These are phyloP conservation scores for Camelina neglecta DNA, from an alignment of 345 rosid species.

Conservation along the genomic window DNA sequence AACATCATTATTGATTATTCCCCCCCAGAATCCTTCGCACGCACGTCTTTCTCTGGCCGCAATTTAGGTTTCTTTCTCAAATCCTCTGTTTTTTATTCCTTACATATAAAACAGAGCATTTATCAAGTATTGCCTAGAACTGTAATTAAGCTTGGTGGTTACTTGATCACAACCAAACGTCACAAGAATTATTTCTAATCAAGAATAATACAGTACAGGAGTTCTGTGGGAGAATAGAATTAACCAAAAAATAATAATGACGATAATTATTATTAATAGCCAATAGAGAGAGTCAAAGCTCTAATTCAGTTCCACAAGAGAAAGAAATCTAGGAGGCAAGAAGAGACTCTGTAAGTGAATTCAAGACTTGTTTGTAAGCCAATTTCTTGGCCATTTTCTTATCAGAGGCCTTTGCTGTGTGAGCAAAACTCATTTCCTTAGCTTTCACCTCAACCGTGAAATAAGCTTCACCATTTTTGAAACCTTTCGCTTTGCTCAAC, in stretches of 20 bases:
- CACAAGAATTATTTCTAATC: constrained; percentile 52
- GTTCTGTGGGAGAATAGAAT: too few species aligned
- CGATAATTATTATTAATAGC: neutral
- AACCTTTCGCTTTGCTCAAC: constrained; percentile 24
- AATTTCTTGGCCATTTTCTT: constrained; percentile 59
- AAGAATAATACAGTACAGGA: too few species aligned
- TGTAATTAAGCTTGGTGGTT: constrained; percentile 57
- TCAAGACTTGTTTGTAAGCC: constrained; percentile 66
- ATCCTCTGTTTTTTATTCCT: neutral
- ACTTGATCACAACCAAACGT: constrained; percentile 85
- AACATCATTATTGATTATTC: neutral
- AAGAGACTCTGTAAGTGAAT: constrained; percentile 48
- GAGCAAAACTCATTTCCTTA: constrained; percentile 44
- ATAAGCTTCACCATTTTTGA: constrained; percentile 35
- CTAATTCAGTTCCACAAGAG: neutral
- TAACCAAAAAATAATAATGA: too few species aligned
- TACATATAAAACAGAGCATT: too few species aligned
- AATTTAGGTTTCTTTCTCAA: neutral
- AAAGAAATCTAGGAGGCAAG: constrained; percentile 1
- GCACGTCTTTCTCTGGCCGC: neutral
- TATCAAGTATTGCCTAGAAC: neutral
- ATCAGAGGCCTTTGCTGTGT: constrained; percentile 52
- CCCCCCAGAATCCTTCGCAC: neutral
- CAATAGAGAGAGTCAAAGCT: neutral
- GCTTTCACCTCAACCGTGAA: constrained; percentile 62